phyloP scores from a whole-genome alignment of 2,329 filamentous ascomycete species.

The Paracoccidioides lutzii region DNA sequence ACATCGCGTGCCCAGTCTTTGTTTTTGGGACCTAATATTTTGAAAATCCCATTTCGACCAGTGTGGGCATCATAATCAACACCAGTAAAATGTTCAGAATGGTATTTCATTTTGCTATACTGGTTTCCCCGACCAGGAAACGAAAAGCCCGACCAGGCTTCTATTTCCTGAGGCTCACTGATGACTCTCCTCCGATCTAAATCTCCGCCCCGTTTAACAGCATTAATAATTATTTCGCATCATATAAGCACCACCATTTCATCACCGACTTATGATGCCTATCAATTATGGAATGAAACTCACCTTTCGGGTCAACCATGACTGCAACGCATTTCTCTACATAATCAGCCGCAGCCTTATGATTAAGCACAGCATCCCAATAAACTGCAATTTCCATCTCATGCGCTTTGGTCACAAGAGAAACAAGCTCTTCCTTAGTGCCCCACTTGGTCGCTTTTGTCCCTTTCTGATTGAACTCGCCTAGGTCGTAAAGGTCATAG shows the following conservation, averaged over 20 bases:
- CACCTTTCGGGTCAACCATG: conserved; percentile 46
- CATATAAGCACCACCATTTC: background rate
- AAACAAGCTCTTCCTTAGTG: conserved; percentile 45
- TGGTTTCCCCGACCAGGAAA: conserved; percentile 48
- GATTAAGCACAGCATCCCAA: conserved; percentile 61
- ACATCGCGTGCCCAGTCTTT: conserved; percentile 53
- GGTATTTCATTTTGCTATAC: conserved; percentile 52
- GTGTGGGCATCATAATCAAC: conserved; percentile 51
- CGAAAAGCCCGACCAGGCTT: conserved; percentile 55
- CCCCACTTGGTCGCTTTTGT: conserved; percentile 55
- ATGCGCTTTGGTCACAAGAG: conserved; percentile 40
- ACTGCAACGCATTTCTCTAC: conserved; percentile 50
- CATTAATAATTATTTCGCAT: background rate
- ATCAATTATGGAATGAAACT: background rate
- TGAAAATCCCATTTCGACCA: conserved; percentile 50
- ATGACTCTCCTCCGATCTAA: conserved; percentile 43
- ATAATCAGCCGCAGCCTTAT: conserved; percentile 56
- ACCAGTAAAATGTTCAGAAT: conserved; percentile 55
- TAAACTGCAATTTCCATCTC: conserved; percentile 45
- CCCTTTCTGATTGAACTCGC: conserved; percentile 62
- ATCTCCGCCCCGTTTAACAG: conserved; percentile 5
- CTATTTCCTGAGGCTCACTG: conserved; percentile 47
- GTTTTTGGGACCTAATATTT: conserved; percentile 45
- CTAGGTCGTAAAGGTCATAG: conserved; percentile 58
- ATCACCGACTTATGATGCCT: background rate